Evolutionary conservation across 306 rosid species (phyloP).

Genomic region (Castanea mollissima): DNA sequence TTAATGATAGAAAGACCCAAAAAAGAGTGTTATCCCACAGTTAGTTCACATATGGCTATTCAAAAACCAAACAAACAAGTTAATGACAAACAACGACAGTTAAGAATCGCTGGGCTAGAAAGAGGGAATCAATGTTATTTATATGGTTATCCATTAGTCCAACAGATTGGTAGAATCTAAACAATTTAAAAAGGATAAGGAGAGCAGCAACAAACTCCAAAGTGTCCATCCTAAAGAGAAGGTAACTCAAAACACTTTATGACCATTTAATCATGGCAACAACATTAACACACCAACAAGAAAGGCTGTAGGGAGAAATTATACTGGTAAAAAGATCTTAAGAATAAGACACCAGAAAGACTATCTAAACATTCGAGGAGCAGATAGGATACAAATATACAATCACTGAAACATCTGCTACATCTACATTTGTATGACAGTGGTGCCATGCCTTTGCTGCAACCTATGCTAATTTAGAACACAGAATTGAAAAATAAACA

Average conservation of each 20-base stretch:
- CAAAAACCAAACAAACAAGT: not conserved
- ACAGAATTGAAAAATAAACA: not conserved
- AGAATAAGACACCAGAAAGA: not conserved
- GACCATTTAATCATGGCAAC: not conserved
- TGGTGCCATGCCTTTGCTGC: not conserved
- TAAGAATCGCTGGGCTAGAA: too few species aligned
- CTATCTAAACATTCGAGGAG: not conserved
- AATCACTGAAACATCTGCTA: not conserved
- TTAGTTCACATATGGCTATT: not conserved
- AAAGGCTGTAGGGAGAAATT: not conserved
- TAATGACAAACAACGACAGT: not conserved
- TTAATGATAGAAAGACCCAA: not conserved
- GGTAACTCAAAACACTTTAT: not conserved
- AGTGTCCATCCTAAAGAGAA: too few species aligned
- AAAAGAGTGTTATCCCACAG: not conserved
- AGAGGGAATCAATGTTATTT: too few species aligned
- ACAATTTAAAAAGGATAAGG: too few species aligned
- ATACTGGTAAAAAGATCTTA: not conserved
- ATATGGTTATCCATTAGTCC: too few species aligned
- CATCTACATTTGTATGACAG: not conserved
- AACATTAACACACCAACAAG: not conserved
- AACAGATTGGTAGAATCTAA: too few species aligned
- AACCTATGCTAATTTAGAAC: not conserved
- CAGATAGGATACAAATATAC: not conserved
- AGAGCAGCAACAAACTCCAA: too few species aligned